These are phyloP conservation scores for Saccharomyces pastorianus DNA, from an alignment of 1,139 yeast species.

Conservation along the genomic window DNA sequence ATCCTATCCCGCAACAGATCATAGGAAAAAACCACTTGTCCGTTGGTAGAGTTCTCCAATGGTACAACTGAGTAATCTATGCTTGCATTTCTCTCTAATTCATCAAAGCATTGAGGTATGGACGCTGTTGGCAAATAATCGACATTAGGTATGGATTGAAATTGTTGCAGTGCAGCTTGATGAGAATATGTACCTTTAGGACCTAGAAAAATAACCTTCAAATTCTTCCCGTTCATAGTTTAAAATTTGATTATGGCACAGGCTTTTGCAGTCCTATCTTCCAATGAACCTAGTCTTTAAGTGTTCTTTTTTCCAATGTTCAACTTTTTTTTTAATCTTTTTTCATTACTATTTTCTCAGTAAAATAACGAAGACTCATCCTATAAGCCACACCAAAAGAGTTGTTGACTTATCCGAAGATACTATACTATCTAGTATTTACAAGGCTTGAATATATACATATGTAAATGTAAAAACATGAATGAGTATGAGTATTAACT, in stretches of 20 bases:
- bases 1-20: constrained; percentile 71
- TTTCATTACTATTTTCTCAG: neutral
- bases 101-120: constrained; percentile 59
- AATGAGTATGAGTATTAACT: constrained; percentile 21
- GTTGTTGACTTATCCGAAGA: neutral
- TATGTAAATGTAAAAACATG: neutral
- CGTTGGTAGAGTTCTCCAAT: constrained; percentile 89
- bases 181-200: constrained; percentile 90
- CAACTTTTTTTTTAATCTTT: neutral
- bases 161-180: constrained; percentile 80
- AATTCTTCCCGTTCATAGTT: neutral
- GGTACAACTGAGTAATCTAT: constrained; percentile 68
- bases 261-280: neutral
- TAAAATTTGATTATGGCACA: neutral
- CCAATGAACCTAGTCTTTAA: neutral
- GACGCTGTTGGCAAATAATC: constrained; percentile 34
- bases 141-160: constrained; percentile 35
- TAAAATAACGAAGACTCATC: neutral
- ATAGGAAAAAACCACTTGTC: constrained; percentile 80
- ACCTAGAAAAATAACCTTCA: constrained; percentile 64
- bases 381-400: neutral
- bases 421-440: neutral
- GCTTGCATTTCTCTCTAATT: constrained; percentile 30
- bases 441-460: neutral
- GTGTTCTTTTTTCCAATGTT: neutral